Evolutionary conservation across 768 basidiomycete genomes (phyloP).

Genomic region (Kwoniella sp.): DNA sequence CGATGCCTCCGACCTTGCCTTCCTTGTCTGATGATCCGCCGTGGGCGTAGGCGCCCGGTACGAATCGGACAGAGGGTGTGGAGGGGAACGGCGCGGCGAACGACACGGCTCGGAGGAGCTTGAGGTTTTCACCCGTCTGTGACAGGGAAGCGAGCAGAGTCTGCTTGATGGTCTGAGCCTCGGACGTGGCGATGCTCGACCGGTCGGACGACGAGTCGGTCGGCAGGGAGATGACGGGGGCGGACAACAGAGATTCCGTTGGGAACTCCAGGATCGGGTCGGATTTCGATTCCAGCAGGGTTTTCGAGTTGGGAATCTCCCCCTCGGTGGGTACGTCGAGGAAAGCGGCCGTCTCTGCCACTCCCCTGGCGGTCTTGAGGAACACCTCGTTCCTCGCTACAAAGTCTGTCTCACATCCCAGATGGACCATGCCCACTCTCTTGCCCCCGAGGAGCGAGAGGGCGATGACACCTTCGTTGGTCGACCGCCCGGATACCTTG

Average conservation of each 20-base stretch:
- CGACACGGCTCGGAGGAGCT: constrained; percentile 47
- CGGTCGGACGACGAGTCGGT: constrained; percentile 52
- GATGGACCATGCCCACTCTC: constrained; percentile 80
- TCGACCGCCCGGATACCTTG: constrained; percentile 70
- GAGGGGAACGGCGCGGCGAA: constrained; percentile 49
- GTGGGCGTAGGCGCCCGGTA: constrained; percentile 47
- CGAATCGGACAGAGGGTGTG: constrained; percentile 35
- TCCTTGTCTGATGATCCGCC: constrained; percentile 49
- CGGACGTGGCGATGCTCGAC: constrained; percentile 58
- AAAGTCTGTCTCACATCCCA: constrained; percentile 97
- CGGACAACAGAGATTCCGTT: constrained; percentile 58
- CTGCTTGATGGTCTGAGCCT: constrained; percentile 70
- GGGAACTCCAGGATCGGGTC: constrained; percentile 56
- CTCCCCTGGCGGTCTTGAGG: constrained; percentile 65
- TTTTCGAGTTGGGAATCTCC: neutral
- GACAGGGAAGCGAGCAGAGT: constrained; percentile 53
- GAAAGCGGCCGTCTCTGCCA: constrained; percentile 78
- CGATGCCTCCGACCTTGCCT: constrained; percentile 54
- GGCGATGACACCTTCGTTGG: constrained; percentile 74
- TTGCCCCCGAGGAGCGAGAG: constrained; percentile 67
- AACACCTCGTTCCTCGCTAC: constrained; percentile 84
- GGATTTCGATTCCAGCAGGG: constrained; percentile 4
- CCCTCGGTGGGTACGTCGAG: constrained; percentile 54
- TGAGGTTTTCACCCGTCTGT: constrained; percentile 51
- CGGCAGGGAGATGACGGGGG: constrained; percentile 62